These are phyloP conservation scores for Rhodotorula sp. DNA, from an alignment of 1,284 basidiomycete genomes.

Conservation along the genomic window DNA sequence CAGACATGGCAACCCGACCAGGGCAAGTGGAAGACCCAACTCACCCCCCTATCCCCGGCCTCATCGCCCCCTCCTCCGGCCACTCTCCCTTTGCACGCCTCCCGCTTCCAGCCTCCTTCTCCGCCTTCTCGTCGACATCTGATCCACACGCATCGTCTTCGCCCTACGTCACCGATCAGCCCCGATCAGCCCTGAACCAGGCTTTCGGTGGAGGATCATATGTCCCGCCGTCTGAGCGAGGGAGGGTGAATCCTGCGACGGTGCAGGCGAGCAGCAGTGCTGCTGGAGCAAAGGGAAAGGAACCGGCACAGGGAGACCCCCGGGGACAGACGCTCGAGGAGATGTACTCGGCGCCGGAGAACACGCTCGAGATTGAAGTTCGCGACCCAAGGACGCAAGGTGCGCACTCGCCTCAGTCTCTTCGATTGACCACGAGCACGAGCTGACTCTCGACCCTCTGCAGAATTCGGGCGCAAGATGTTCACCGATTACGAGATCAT, in stretches of 20 bases:
- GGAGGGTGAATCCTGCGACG: not conserved
- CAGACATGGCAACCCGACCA: too few relatives aligned
- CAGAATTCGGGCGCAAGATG: constrained; percentile 94
- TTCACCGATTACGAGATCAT: constrained; percentile 99
- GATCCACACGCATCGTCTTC: constrained; percentile 7
- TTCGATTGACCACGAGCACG: not conserved
- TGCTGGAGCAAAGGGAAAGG: not conserved
- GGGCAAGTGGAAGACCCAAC: not conserved
- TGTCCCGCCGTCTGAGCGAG: constrained; percentile 1
- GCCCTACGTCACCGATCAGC: constrained; percentile 40
- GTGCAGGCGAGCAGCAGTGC: not conserved
- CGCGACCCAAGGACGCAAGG: constrained; percentile 95
- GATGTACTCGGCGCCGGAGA: constrained; percentile 59
- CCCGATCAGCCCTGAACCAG: constrained; percentile 11
- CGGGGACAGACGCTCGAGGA: constrained; percentile 39
- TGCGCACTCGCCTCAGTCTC: constrained; percentile 49
- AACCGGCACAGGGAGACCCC: constrained; percentile 3
- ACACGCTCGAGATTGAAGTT: constrained; percentile 97
- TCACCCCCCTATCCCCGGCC: constrained; percentile 7
- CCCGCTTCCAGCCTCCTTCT: constrained; percentile 25
- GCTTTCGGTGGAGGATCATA: constrained; percentile 17
- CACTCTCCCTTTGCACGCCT: constrained; percentile 35
- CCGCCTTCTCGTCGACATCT: constrained; percentile 24
- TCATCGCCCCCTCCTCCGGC: constrained; percentile 32
- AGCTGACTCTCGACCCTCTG: not conserved